A percentile compares a stretch with the other conserved stretches of the same genome.
phyloP scores from a whole-genome alignment of 805 yeast genomes.

The Kodamaea laetipori region DNA sequence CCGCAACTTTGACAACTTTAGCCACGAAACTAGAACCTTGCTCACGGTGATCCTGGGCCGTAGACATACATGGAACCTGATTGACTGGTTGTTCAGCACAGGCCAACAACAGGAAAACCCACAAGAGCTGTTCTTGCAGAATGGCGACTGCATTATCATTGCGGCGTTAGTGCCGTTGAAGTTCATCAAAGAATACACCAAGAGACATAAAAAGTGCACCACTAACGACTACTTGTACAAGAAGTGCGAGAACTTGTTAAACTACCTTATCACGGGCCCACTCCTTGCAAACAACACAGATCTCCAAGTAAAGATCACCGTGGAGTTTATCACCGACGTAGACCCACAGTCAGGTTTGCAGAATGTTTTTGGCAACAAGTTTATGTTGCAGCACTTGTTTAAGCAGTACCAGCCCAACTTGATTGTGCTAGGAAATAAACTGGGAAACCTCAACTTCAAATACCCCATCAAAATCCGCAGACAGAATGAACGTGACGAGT shows the following conservation, averaged over 20 bases:
- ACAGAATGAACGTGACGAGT: constrained; percentile 25
- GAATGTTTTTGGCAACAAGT: constrained; percentile 31
- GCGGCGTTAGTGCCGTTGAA: constrained; percentile 36
- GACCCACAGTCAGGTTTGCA: constrained; percentile 14
- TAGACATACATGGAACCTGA: constrained; percentile 46
- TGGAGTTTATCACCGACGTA: constrained; percentile 38
- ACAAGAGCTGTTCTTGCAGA: constrained; percentile 26
- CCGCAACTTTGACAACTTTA: constrained; percentile 26
- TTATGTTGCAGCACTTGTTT: constrained; percentile 38
- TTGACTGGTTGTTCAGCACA: constrained; percentile 38
- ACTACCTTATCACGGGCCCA: constrained; percentile 19
- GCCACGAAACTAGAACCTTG: constrained; percentile 31
- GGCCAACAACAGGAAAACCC: constrained; percentile 12
- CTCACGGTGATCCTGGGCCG: constrained; percentile 43
- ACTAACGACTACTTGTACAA: constrained; percentile 21
- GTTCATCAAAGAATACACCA: constrained; percentile 18
- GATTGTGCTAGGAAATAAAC: constrained; percentile 39
- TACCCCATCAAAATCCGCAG: constrained; percentile 36
- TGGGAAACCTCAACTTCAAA: constrained; percentile 45
- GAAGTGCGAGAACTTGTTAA: constrained; percentile 25
- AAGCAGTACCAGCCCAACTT: constrained; percentile 45
- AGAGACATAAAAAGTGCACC: constrained; percentile 13
- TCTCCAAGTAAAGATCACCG: constrained; percentile 38
- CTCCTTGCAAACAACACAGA: constrained; percentile 17
- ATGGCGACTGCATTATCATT: constrained; percentile 43